Conservation (phyloP, 1,284 basidiomycete genomes). For the Sanguinoderma infundibulare region DNA sequence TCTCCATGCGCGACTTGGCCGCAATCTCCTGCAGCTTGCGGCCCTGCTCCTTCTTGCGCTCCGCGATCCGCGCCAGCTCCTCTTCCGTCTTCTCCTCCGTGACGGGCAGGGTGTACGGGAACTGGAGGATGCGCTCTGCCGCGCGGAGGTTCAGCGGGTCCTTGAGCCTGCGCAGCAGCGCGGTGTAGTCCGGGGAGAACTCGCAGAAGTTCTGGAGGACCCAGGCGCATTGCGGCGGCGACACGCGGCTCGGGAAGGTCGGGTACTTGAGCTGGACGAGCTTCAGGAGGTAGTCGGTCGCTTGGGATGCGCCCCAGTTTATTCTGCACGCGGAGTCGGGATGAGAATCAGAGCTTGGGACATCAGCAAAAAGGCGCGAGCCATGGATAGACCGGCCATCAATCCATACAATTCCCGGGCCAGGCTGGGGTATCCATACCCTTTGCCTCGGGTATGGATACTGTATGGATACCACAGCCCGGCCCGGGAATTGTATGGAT, state of each 20-base stretch:
- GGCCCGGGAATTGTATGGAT: too few relatives aligned
- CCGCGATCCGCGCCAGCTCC: conserved; percentile 78
- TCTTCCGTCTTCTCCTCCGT: conserved; percentile 91
- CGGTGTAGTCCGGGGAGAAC: conserved; percentile 81
- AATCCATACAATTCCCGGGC: too few relatives aligned
- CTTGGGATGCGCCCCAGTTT: conserved; percentile 91
- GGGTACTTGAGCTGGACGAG: conserved; percentile 97
- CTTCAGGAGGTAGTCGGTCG: conserved; percentile 90
- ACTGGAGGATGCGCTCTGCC: conserved; percentile 80
- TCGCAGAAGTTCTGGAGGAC: conserved; percentile 90
- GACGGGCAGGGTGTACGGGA: conserved; percentile 75
- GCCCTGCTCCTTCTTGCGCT: conserved; percentile 85
- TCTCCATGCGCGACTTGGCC: conserved; percentile 85
- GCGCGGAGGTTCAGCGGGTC: conserved; percentile 67
- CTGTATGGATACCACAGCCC: too few relatives aligned
- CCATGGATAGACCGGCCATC: too few relatives aligned
- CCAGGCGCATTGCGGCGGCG: conserved; percentile 65
- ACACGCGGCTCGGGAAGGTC: conserved; percentile 75
- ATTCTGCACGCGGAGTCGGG: conserved; percentile 58
- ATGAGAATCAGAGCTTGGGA: not conserved
- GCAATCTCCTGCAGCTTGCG: conserved; percentile 91
- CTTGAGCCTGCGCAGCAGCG: conserved; percentile 66
- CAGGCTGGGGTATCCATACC: too few relatives aligned
- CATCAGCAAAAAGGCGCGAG: too few relatives aligned
- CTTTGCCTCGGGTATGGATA: too few relatives aligned